Evolutionary conservation across 2,329 filamentous ascomycete genomes (phyloP).

Genomic region (Penicillium sp.): DNA sequence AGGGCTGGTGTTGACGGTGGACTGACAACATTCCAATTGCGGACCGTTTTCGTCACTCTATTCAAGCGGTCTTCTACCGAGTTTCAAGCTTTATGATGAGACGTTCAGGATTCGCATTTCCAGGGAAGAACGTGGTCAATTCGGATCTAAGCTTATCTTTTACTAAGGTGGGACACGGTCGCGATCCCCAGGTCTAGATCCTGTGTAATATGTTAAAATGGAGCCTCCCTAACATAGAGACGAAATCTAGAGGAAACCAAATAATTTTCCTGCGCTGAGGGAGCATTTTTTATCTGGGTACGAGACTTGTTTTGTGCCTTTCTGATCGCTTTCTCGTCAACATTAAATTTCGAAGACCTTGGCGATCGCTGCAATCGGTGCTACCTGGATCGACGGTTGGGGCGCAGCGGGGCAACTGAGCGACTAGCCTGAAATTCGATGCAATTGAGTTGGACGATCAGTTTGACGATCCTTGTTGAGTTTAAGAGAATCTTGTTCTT

Average conservation of each 20-base stretch:
- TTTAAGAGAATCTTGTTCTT: background rate
- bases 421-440: background rate
- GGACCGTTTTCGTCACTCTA: conserved; percentile 1
- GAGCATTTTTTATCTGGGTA: background rate
- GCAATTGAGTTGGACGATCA: background rate
- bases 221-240: background rate
- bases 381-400: background rate
- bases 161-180: conserved; percentile 8
- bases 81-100: background rate
- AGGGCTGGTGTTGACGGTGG: conserved; percentile 10
- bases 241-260: no score
- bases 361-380: background rate
- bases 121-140: conserved; percentile 1
- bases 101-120: background rate
- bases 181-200: background rate
- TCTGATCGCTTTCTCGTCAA: background rate
- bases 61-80: background rate
- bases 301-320: background rate
- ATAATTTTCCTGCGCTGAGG: no score
- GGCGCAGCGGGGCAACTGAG: background rate
- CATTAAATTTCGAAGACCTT: background rate
- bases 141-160: conserved; percentile 12
- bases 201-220: background rate
- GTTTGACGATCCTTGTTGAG: background rate
- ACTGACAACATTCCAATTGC: conserved; percentile 8